These are phyloP conservation scores for Triticum aestivum DNA, from an alignment of 176 grass and related monocot species.

Conservation along the genomic window DNA sequence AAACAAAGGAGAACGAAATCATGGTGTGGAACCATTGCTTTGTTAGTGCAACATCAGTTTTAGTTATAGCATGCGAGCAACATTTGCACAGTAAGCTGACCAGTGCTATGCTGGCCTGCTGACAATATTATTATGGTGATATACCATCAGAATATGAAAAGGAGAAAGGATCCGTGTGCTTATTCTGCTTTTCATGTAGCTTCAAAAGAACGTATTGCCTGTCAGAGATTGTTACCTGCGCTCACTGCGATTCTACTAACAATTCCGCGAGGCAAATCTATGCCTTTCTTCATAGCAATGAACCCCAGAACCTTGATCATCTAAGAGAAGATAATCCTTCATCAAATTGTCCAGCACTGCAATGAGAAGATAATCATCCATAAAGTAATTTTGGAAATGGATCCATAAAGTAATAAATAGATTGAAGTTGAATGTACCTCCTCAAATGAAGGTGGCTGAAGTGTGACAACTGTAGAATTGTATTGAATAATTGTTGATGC, in stretches of 20 bases:
- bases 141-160: not conserved
- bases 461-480: slow-evolving; percentile 18
- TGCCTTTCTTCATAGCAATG: not conserved
- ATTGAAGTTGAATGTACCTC: slow-evolving; percentile 29
- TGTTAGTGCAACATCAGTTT: too few species aligned
- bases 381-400: not conserved
- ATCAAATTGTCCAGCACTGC: not conserved
- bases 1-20: too few species aligned
- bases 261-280: slow-evolving; percentile 52
- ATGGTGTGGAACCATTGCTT: too few species aligned
- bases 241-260: slow-evolving; percentile 45
- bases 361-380: slow-evolving; percentile 1
- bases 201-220: slow-evolving; percentile 77
- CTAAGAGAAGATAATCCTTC: slow-evolving; percentile 23
- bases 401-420: too few species aligned
- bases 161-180: not conserved
- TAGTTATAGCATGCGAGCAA: too few species aligned
- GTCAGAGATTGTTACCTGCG: slow-evolving; percentile 55
- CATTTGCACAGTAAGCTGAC: too few species aligned
- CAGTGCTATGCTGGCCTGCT: too few species aligned
- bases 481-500: too few species aligned
- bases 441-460: slow-evolving; percentile 47
- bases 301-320: slow-evolving; percentile 63
- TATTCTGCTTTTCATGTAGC: slow-evolving; percentile 67
- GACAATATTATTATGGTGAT: not conserved